Percentiles rank a stretch among this genome's conserved stretches.
Conservation (phyloP, 1,284 basidiomycete genomes). For the Anthracocystis setariae region DNA sequence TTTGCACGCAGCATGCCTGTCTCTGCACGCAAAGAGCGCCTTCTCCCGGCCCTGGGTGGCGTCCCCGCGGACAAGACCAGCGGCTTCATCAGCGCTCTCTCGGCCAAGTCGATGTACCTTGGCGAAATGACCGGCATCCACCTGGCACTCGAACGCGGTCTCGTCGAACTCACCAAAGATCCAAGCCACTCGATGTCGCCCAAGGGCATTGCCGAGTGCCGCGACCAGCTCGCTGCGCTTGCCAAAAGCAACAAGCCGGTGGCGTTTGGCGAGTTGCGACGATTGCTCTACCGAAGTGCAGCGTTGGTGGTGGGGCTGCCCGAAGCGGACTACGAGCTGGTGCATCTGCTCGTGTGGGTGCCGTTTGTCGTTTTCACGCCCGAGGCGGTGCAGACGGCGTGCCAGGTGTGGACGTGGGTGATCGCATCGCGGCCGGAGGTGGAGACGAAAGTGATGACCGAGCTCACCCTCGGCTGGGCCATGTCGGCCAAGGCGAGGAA, state of each 20-base stretch:
- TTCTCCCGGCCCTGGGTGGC: conserved; percentile 65
- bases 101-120: conserved; percentile 59
- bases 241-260: conserved; percentile 11
- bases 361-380: conserved; percentile 92
- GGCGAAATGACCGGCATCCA: conserved; percentile 86
- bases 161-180: conserved; percentile 74
- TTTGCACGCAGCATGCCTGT: conserved; percentile 57
- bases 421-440: conserved; percentile 84
- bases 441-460: conserved; percentile 81
- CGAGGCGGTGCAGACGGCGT: conserved; percentile 82
- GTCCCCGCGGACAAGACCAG: conserved; percentile 65
- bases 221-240: conserved; percentile 77
- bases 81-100: conserved; percentile 58
- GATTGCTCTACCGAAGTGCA: conserved; percentile 87
- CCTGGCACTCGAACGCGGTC: conserved; percentile 71
- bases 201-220: conserved; percentile 76
- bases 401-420: conserved; percentile 97
- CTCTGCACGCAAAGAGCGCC: conserved; percentile 48
- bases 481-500: conserved; percentile 80
- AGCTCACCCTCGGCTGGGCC: conserved; percentile 88
- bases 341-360: conserved; percentile 86
- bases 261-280: conserved; percentile 76
- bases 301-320: conserved; percentile 67
- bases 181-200: conserved; percentile 72
- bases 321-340: conserved; percentile 80